phyloP scores from a whole-genome alignment of 768 basidiomycete genomes.

The Hypsizygus marmoreus region DNA sequence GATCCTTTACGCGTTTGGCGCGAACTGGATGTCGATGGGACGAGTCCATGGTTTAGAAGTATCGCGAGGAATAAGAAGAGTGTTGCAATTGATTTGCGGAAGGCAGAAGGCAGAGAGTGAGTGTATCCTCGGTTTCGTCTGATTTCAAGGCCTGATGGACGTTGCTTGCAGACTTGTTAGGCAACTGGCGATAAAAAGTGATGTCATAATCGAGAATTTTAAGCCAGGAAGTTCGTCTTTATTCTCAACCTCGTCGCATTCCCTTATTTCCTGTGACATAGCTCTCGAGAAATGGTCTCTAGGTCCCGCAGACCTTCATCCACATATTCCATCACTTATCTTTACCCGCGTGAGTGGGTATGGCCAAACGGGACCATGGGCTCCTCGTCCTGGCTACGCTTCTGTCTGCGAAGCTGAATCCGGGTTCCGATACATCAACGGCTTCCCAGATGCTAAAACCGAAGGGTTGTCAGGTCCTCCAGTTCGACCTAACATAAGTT shows the following conservation, averaged over 20 bases:
- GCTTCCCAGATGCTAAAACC: conserved; percentile 55
- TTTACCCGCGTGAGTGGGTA: conserved; percentile 86
- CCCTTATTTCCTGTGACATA: no score
- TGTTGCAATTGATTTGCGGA: conserved; percentile 64
- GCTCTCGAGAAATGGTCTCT: conserved; percentile 73
- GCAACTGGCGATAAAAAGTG: conserved; percentile 59
- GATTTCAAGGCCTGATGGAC: background rate
- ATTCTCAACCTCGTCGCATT: no score
- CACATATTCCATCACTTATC: conserved; percentile 84
- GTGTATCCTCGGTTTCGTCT: conserved; percentile 9
- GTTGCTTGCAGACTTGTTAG: conserved; percentile 52
- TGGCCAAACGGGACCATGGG: conserved; percentile 77
- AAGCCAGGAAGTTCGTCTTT: conserved; percentile 70
- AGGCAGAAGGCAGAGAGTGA: conserved; percentile 51
- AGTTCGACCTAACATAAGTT: conserved; percentile 69
- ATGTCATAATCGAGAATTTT: conserved; percentile 73
- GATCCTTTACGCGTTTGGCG: conserved; percentile 74
- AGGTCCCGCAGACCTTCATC: conserved; percentile 57
- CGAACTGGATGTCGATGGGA: conserved; percentile 69
- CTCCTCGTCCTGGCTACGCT: conserved; percentile 68
- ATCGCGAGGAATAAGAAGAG: conserved; percentile 76
- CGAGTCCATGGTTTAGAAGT: conserved; percentile 75
- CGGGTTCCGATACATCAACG: conserved; percentile 74
- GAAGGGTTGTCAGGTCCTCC: conserved; percentile 61
- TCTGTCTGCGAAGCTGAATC: conserved; percentile 78